A percentile compares a stretch with the other conserved stretches of the same genome.
These are phyloP conservation scores for Erythrobasidium yunnanense DNA, from an alignment of 768 basidiomycete genomes.

Conservation along the genomic window DNA sequence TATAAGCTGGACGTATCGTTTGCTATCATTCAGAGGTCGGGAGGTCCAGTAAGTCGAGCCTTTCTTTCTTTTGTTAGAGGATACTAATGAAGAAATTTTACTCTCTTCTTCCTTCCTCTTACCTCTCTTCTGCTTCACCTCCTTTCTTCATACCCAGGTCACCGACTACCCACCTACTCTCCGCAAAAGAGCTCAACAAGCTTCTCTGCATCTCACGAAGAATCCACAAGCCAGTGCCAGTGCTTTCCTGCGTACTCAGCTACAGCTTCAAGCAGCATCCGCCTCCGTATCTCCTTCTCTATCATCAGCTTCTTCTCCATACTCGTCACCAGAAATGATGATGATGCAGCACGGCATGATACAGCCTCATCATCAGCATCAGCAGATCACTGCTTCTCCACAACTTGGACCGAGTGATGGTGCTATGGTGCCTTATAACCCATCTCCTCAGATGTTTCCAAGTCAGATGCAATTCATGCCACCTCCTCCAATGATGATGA, in stretches of 20 bases:
- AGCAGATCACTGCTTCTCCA: neutral
- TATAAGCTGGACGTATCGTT: slow-evolving; percentile 26
- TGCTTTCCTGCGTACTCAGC: neutral
- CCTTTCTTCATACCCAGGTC: slow-evolving; percentile 9
- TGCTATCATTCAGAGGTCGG: slow-evolving; percentile 24
- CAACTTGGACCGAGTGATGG: neutral
- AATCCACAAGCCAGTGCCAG: slow-evolving; percentile 12
- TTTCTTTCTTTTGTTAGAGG: neutral
- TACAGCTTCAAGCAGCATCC: neutral
- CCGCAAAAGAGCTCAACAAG: slow-evolving; percentile 17
- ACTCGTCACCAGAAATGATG: neutral
- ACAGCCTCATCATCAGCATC: neutral
- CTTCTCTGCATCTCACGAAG: slow-evolving; percentile 8
- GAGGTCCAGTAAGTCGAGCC: slow-evolving; percentile 3
- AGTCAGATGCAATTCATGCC: neutral
- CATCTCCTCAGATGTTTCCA: neutral
- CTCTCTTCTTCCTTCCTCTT: neutral
- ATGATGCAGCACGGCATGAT: no score
- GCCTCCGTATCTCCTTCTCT: neutral
- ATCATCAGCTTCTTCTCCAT: neutral
- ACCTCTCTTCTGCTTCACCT: neutral
- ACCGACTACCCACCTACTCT: slow-evolving; percentile 19
- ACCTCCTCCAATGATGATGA: no score
- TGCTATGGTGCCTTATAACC: neutral
- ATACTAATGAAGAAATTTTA: no score